These are phyloP conservation scores for Cyclostephanos tholiformis DNA, from an alignment of 108 stramenopile species.

Conservation along the genomic window DNA sequence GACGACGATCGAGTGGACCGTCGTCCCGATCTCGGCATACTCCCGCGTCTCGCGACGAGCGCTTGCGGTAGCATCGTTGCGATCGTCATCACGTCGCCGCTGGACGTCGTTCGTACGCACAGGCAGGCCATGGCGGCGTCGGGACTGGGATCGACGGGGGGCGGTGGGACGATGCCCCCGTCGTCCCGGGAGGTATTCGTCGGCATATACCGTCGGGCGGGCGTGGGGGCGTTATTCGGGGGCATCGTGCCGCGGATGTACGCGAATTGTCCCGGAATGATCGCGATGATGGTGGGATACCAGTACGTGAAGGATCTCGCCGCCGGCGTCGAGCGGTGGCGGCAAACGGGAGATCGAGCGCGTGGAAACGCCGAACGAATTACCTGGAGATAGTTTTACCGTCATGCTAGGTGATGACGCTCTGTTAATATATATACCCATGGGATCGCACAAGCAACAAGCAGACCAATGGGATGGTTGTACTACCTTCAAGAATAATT, in stretches of 20 bases:
- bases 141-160: neutral
- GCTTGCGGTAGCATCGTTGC: neutral
- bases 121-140: neutral
- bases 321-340: neutral
- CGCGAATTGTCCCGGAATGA: slow-evolving; percentile 8
- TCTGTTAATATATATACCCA: too few species aligned
- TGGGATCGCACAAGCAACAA: too few species aligned
- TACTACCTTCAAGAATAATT: too few species aligned
- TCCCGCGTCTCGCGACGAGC: neutral
- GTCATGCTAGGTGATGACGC: too few species aligned
- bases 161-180: neutral
- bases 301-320: slow-evolving; percentile 9
- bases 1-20: neutral
- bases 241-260: slow-evolving; percentile 1
- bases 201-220: neutral
- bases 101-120: neutral
- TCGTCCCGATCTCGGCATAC: neutral
- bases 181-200: neutral
- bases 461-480: too few species aligned
- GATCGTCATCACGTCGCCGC: slow-evolving; percentile 1
- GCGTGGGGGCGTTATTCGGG: neutral
- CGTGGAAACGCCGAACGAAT: too few species aligned
- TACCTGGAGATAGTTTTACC: too few species aligned
- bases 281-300: slow-evolving; percentile 11
- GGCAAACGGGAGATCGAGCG: too few species aligned